Conservation (phyloP, 169 alveolate genomes). For the Eimeria necatrix region DNA sequence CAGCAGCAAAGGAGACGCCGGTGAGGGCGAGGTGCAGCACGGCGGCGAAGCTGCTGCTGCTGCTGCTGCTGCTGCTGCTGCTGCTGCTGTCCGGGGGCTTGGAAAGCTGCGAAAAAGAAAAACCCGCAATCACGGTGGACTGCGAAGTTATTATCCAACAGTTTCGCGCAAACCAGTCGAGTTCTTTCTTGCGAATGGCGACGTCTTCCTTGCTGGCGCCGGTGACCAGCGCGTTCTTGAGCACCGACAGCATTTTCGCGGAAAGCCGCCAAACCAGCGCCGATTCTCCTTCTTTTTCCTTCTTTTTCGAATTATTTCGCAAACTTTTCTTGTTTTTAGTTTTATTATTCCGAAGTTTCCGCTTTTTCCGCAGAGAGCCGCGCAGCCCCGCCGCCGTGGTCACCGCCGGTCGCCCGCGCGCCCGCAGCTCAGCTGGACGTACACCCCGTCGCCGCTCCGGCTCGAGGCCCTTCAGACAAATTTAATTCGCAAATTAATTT, state of each 20-base stretch:
- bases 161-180: constrained; percentile 80
- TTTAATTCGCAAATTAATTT: no score
- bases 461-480: no score
- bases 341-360: no score
- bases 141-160: constrained; percentile 79
- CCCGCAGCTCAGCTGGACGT: background rate
- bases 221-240: constrained; percentile 78
- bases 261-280: background rate
- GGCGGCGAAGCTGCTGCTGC: background rate
- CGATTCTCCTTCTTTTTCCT: background rate
- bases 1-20: constrained; percentile 51
- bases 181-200: constrained; percentile 68
- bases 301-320: background rate
- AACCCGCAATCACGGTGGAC: constrained; percentile 81
- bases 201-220: constrained; percentile 69
- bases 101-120: constrained; percentile 74
- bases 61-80: background rate
- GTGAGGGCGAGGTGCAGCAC: constrained; percentile 47
- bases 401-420: background rate
- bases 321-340: no score
- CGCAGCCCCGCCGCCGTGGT: background rate
- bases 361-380: no score
- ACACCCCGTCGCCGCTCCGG: background rate
- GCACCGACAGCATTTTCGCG: constrained; percentile 69
- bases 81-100: background rate